Evolutionary conservation across 345 rosid genomes (phyloP), one percentile per base, ranked within the genome.

Genomic region (Draba incana): DNA sequence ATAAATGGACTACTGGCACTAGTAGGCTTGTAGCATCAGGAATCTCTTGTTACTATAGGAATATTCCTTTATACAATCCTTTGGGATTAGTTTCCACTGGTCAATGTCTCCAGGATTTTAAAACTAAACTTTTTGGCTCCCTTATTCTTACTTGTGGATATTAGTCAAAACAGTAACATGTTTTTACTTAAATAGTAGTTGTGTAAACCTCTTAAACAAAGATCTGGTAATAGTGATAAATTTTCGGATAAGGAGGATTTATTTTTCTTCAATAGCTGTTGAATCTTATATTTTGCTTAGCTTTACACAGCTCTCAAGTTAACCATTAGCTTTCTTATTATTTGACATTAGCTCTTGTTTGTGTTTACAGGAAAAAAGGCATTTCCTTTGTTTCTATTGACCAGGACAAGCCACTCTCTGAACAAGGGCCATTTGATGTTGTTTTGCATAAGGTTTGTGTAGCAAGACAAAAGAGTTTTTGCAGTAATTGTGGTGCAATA

Each of bases 381-480:
- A 87, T 92, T 70, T 49, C 66, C 43, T 87, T 89, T 52, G 82
- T 85, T 53, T 86, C 96, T 61, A 82, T 92, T 67, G 96, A 87
- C 79, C 71, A 28, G 66, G 71, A 69, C 56, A 81, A 71, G 60
- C 87, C 95, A 58, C 78, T 92, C 50, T 72, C 85, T 41, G 96
- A 87, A 71, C 96, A 92, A 83, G 98, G 94, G 28, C 98, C 98
- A 61, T 92, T 92, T 75, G 92, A 92, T 76, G 79, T 92, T 48
- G 80, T 92, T 52, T 64, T 92, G 80, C 98, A 92, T 63, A 92
- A 92, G 96, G 98, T 92, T 69, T 68, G 85, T 78, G 28, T 43
- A 12, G 13, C 25, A 46, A 0, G 24, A 9, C 16, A 15, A 50
- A 7, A 43, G 3, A 14, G 11, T 6, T 24, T 24, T 24, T 25